phyloP scores from a whole-genome alignment of 176 grass and related monocot genomes.

The Dactylis glomerata region DNA sequence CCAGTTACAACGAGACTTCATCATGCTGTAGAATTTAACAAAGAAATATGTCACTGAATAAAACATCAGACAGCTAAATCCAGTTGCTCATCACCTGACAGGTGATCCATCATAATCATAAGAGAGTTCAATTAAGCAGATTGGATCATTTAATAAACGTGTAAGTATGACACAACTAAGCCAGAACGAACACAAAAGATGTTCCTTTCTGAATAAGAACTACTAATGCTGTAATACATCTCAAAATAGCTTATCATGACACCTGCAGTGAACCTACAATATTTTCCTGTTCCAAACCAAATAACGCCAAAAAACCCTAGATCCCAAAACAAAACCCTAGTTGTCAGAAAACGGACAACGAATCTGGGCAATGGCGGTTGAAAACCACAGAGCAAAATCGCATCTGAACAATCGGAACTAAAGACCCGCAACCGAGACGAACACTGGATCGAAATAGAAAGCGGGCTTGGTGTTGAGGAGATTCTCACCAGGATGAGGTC shows the following conservation, averaged over 20 bases:
- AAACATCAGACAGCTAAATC: background rate
- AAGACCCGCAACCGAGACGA: background rate
- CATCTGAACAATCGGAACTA: background rate
- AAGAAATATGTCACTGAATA: background rate
- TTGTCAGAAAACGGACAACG: background rate
- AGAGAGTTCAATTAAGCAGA: background rate
- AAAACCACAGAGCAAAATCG: background rate
- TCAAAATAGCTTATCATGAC: no score
- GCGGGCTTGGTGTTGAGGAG: no score
- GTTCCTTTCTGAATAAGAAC: background rate
- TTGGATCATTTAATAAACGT: background rate
- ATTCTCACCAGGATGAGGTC: constrained; percentile 53
- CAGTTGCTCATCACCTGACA: no score
- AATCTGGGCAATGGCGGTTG: background rate
- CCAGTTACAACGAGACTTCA: background rate
- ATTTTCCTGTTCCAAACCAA: background rate
- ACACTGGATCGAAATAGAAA: no score
- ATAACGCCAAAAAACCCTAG: background rate
- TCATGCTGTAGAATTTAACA: background rate
- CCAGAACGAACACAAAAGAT: background rate
- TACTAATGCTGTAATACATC: no score
- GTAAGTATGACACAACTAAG: background rate
- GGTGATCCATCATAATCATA: no score
- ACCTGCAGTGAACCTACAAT: background rate
- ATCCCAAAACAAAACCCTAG: background rate